phyloP scores from a whole-genome alignment of 768 basidiomycete species.

The Mycena haematopus region DNA sequence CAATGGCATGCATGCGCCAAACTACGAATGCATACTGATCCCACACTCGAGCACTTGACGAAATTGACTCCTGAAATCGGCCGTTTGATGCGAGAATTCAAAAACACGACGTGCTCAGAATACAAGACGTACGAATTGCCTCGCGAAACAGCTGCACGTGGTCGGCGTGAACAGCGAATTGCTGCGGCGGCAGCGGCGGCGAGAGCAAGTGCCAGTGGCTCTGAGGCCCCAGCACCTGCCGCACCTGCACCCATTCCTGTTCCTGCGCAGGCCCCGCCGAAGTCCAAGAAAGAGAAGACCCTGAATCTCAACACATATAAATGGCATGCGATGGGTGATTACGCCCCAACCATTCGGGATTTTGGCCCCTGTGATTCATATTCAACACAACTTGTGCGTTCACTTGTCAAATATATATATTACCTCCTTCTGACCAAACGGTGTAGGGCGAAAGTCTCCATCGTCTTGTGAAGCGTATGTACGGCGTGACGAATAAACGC shows the following conservation, averaged over 20 bases:
- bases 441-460: slow-evolving; percentile 54
- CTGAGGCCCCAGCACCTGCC: too few relatives aligned
- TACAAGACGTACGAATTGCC: too few relatives aligned
- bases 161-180: too few relatives aligned
- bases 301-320: slow-evolving; percentile 39
- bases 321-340: slow-evolving; percentile 37
- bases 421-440: not conserved
- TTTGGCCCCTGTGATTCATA: slow-evolving; percentile 37
- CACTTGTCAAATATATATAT: not conserved
- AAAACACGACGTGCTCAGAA: too few relatives aligned
- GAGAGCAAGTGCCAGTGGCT: too few relatives aligned
- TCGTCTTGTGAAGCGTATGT: slow-evolving; percentile 43
- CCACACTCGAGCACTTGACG: not conserved
- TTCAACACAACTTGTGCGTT: slow-evolving; percentile 30
- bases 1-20: slow-evolving; percentile 46
- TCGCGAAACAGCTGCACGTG: too few relatives aligned
- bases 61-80: not conserved
- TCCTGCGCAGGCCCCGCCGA: too few relatives aligned
- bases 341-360: slow-evolving; percentile 23
- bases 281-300: slow-evolving; percentile 23
- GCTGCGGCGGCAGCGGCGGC: too few relatives aligned
- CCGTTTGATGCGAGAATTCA: not conserved
- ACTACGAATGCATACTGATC: slow-evolving; percentile 37
- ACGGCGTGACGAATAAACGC: slow-evolving; percentile 43
- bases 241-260: too few relatives aligned